These are phyloP conservation scores for Adansonia grandidieri DNA, from an alignment of 441 rosid genomes.

Conservation along the genomic window DNA sequence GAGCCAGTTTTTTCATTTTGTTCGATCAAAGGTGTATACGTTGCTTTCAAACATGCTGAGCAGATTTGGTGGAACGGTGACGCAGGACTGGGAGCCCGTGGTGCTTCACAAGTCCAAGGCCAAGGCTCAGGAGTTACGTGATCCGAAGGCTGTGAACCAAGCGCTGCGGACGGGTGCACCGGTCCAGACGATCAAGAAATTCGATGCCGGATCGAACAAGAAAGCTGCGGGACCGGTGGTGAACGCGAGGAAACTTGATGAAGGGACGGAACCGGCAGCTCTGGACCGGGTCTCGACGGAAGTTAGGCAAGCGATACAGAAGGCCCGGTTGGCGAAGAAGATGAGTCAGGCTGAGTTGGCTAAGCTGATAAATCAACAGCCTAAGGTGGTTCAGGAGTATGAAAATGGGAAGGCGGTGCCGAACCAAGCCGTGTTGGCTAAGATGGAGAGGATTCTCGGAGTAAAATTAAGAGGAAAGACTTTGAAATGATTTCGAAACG, in stretches of 20 bases:
- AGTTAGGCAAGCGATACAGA: conserved; percentile 75
- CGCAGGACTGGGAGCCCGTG: conserved; percentile 87
- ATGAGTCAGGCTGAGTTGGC: conserved; percentile 83
- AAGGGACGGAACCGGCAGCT: conserved; percentile 69
- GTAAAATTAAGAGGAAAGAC: conserved; percentile 74
- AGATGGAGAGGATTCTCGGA: conserved; percentile 85
- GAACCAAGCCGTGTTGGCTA: conserved; percentile 69
- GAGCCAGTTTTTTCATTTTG: not conserved
- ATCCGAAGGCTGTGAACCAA: conserved; percentile 77
- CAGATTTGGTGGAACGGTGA: conserved; percentile 62
- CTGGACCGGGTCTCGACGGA: conserved; percentile 57
- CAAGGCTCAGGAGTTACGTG: conserved; percentile 64
- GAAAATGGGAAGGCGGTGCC: conserved; percentile 91
- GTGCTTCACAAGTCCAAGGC: conserved; percentile 69
- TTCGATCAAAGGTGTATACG: not conserved
- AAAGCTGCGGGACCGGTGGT: conserved; percentile 48
- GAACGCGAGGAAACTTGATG: conserved; percentile 68
- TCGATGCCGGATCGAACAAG: conserved; percentile 72
- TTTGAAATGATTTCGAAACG: conserved; percentile 39
- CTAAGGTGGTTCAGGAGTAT: conserved; percentile 86
- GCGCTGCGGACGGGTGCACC: conserved; percentile 67
- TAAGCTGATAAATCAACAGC: conserved; percentile 75
- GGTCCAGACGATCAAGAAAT: conserved; percentile 73
- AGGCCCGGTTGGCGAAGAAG: conserved; percentile 77
- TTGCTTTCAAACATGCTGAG: conserved; percentile 55